Conservation (phyloP, 441 rosid genomes). For the Francoa sonchifolia region DNA sequence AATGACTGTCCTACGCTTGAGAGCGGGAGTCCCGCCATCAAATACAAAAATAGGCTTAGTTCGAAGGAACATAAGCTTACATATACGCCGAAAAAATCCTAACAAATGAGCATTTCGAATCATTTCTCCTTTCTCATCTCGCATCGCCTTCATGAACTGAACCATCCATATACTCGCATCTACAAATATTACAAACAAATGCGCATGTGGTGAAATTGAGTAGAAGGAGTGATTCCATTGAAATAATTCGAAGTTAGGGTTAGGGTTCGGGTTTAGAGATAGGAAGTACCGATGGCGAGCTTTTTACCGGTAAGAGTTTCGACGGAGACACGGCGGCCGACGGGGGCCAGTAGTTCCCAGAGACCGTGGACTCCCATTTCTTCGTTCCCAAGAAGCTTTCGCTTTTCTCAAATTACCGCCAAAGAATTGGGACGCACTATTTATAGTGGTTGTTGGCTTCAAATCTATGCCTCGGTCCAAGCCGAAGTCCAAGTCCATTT, state of each 20-base stretch:
- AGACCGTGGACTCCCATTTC: slow-evolving; percentile 92
- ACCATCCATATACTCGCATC: slow-evolving; percentile 97
- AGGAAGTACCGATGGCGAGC: slow-evolving; percentile 60
- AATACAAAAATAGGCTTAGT: slow-evolving; percentile 90
- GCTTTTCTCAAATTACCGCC: neutral
- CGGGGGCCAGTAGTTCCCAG: slow-evolving; percentile 88
- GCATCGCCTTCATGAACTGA: slow-evolving; percentile 97
- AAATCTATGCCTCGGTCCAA: too few relatives aligned
- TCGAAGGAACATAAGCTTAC: slow-evolving; percentile 65
- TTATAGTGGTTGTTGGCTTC: neutral
- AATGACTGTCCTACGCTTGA: slow-evolving; percentile 87
- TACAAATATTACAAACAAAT: slow-evolving; percentile 8
- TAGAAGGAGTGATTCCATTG: neutral
- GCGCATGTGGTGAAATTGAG: neutral
- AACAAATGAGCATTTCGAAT: slow-evolving; percentile 77
- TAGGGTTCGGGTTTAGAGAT: slow-evolving; percentile 9
- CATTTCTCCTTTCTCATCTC: slow-evolving; percentile 95
- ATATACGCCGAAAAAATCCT: slow-evolving; percentile 83
- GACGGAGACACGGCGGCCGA: slow-evolving; percentile 93
- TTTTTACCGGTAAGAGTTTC: slow-evolving; percentile 81
- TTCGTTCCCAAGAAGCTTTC: slow-evolving; percentile 3
- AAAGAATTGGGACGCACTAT: neutral
- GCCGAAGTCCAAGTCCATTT: too few relatives aligned
- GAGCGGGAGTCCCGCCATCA: slow-evolving; percentile 87
- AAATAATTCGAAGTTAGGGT: slow-evolving; percentile 7